These are phyloP conservation scores for Moesziomyces sp. DNA, from an alignment of 1,284 basidiomycete genomes.

Conservation along the genomic window DNA sequence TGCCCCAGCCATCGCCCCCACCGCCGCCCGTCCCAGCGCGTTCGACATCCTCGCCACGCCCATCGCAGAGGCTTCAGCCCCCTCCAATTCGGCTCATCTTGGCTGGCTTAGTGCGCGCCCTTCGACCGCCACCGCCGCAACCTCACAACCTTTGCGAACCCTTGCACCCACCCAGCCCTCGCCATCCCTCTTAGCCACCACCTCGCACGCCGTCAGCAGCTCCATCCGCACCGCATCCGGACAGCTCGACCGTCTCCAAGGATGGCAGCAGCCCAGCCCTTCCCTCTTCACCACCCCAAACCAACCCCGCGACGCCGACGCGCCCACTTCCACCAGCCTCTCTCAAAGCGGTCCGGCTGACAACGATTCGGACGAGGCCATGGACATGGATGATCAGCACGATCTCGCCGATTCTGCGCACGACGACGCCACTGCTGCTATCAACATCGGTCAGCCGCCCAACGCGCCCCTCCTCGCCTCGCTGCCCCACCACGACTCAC, in stretches of 20 bases:
- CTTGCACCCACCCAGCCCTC: conserved; percentile 9
- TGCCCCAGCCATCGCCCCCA: background rate
- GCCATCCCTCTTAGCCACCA: background rate
- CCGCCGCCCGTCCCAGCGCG: conserved; percentile 3
- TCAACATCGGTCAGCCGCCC: conserved; percentile 25
- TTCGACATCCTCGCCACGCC: conserved; percentile 5
- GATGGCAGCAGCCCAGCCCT: conserved; percentile 33
- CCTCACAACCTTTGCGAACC: conserved; percentile 5
- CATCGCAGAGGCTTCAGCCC: conserved; percentile 1
- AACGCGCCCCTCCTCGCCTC: conserved; percentile 29
- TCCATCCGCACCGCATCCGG: conserved; percentile 24
- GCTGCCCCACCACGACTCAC: conserved; percentile 38
- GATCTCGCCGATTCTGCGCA: conserved; percentile 11
- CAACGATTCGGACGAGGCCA: conserved; percentile 27
- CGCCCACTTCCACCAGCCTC: background rate
- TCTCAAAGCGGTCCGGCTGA: background rate
- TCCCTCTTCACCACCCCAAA: conserved; percentile 16
- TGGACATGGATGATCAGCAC: conserved; percentile 47
- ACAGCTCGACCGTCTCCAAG: conserved; percentile 38
- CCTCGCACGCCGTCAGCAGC: conserved; percentile 25
- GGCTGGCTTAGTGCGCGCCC: conserved; percentile 49
- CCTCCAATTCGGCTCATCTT: conserved; percentile 22
- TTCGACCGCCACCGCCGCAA: conserved; percentile 1
- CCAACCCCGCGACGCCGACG: conserved; percentile 3
- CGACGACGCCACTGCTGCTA: background rate